A percentile compares a stretch with the other conserved stretches of the same genome.
These are phyloP conservation scores for Penstemon barbatus DNA, from an alignment of 257 asterid genomes.

Conservation along the genomic window DNA sequence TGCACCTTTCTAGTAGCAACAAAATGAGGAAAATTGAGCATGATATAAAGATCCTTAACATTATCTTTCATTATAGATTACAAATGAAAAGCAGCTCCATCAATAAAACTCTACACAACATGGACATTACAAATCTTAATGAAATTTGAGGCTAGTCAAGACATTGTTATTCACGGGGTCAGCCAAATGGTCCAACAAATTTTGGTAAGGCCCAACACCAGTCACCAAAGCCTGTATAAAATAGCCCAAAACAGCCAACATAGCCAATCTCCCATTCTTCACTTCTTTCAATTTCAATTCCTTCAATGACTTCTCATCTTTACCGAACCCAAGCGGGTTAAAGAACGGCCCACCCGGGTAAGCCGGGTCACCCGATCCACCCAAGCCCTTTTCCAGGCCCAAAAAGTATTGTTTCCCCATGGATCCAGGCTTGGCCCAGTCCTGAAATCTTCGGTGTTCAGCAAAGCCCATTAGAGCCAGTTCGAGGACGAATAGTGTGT, in stretches of 20 bases:
- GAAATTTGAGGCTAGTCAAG: conserved; percentile 86
- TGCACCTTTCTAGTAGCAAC: no score
- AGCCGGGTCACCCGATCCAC: conserved; percentile 75
- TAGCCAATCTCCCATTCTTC: conserved; percentile 93
- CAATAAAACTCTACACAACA: no score
- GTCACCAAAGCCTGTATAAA: conserved; percentile 73
- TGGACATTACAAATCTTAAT: conserved; percentile 32
- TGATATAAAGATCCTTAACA: no score
- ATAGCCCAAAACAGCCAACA: conserved; percentile 88
- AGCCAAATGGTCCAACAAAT: conserved; percentile 82
- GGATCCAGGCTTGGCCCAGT: conserved; percentile 83
- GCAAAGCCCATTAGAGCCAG: conserved; percentile 95
- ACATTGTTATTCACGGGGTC: conserved; percentile 90
- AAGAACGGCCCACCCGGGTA: conserved; percentile 85
- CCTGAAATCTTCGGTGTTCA: conserved; percentile 88
- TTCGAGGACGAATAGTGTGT: conserved; percentile 80
- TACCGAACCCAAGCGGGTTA: conserved; percentile 83
- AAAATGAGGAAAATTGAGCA: no score
- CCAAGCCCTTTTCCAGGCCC: conserved; percentile 74
- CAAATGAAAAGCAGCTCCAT: no score
- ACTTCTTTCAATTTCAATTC: conserved; percentile 84
- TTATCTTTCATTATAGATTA: no score
- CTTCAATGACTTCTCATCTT: conserved; percentile 71
- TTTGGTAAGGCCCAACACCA: conserved; percentile 84
- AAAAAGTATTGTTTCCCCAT: conserved; percentile 90